Conservation (phyloP, 2,329 filamentous ascomycete genomes). For the Pseudogymnoascus sp. region DNA sequence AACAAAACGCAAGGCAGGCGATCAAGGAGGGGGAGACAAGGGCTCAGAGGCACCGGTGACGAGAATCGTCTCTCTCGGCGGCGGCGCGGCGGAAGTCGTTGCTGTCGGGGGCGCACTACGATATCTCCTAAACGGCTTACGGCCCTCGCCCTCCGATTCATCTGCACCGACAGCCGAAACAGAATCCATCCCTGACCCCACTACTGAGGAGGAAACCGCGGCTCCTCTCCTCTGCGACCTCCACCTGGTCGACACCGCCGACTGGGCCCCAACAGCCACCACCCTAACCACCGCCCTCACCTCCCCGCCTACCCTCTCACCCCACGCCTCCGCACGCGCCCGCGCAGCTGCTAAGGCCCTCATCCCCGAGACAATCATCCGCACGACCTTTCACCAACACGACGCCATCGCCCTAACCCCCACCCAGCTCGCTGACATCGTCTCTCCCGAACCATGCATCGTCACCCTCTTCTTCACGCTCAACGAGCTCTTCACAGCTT, state of each 20-base stretch:
- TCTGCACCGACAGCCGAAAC: not conserved
- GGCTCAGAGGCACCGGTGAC: not conserved
- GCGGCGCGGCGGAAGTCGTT: constrained; percentile 56
- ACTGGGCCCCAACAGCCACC: constrained; percentile 59
- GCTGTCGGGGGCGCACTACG: constrained; percentile 48
- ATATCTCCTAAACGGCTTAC: constrained; percentile 23
- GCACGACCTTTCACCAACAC: constrained; percentile 35
- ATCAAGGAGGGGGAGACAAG: constrained; percentile 11
- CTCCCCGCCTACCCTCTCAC: constrained; percentile 40
- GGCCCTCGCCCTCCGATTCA: constrained; percentile 3
- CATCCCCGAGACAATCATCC: constrained; percentile 33
- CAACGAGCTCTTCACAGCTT: constrained; percentile 84
- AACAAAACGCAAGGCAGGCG: constrained; percentile 4
- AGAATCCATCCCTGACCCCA: not conserved
- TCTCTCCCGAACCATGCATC: constrained; percentile 38
- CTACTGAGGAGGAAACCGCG: not conserved
- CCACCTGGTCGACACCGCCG: constrained; percentile 70
- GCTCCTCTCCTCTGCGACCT: constrained; percentile 33
- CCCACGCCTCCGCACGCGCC: constrained; percentile 42
- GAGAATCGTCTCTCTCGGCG: constrained; percentile 23
- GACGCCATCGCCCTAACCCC: constrained; percentile 40
- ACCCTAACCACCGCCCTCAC: constrained; percentile 51
- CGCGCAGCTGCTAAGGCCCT: constrained; percentile 39
- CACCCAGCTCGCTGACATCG: constrained; percentile 25
- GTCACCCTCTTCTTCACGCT: constrained; percentile 88